Percentiles rank a stretch among this genome's conserved stretches.
phyloP scores from a whole-genome alignment of 176 grass and related monocot genomes.

The Metroxylon sagu region DNA sequence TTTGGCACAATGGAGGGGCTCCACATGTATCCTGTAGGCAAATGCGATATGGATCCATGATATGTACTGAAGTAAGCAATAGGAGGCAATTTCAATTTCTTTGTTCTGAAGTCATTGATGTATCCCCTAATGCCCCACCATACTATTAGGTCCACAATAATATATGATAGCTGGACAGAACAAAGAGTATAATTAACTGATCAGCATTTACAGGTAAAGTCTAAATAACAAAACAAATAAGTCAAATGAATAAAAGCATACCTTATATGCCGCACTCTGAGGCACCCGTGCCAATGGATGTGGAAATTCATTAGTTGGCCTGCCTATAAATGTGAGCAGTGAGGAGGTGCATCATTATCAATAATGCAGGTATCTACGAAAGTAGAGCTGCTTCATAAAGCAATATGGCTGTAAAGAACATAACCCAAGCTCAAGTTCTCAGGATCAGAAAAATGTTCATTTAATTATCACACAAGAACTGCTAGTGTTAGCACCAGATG shows the following conservation, averaged over 20 bases:
- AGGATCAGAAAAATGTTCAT: too few relatives aligned
- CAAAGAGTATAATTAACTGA: background rate
- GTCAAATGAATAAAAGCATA: constrained; percentile 19
- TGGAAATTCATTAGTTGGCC: constrained; percentile 97
- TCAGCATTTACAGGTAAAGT: background rate
- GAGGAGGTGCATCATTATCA: constrained; percentile 33
- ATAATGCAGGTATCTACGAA: background rate
- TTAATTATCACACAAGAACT: too few relatives aligned
- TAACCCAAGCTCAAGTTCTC: too few relatives aligned
- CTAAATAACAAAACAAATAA: background rate
- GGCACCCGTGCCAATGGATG: constrained; percentile 88
- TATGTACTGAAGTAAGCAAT: constrained; percentile 99
- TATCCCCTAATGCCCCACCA: constrained; percentile 97
- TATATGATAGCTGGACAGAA: constrained; percentile 79
- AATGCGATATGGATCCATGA: constrained; percentile 97
- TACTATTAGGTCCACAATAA: constrained; percentile 80
- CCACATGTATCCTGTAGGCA: constrained; percentile 99
- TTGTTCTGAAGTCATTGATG: constrained; percentile 95
- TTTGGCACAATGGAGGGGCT: constrained; percentile 84
- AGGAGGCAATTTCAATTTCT: constrained; percentile 74
- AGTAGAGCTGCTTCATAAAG: too few relatives aligned
- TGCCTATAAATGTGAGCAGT: constrained; percentile 70
- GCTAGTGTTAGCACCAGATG: too few relatives aligned
- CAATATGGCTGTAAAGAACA: too few relatives aligned
- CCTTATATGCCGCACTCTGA: constrained; percentile 81